These are phyloP conservation scores for Aureobasidium subglaciale DNA, from an alignment of 2,329 filamentous ascomycete species.

Conservation along the genomic window DNA sequence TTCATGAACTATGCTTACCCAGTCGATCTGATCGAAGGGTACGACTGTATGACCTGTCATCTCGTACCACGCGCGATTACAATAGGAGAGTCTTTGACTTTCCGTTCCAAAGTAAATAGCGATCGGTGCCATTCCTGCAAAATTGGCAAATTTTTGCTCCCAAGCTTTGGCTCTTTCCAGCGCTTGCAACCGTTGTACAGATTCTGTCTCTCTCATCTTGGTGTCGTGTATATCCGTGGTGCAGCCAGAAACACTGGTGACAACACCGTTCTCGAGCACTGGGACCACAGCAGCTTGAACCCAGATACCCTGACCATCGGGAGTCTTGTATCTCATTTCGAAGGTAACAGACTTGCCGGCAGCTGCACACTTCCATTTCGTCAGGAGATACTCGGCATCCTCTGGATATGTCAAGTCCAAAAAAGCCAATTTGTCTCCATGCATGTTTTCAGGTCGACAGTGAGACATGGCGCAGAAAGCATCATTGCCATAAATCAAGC, in stretches of 20 bases:
- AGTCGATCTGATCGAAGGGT: slow-evolving; percentile 34
- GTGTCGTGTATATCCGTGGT: slow-evolving; percentile 22
- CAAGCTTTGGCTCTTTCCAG: slow-evolving; percentile 35
- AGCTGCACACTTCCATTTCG: slow-evolving; percentile 15
- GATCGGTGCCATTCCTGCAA: slow-evolving; percentile 30
- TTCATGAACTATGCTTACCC: slow-evolving; percentile 35
- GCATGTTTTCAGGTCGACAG: not conserved
- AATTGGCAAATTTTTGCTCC: slow-evolving; percentile 23
- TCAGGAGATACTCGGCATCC: not conserved
- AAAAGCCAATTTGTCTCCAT: not conserved
- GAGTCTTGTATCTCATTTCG: slow-evolving; percentile 20
- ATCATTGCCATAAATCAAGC: slow-evolving; percentile 14
- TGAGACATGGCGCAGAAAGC: slow-evolving; percentile 10
- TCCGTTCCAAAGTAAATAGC: slow-evolving; percentile 24
- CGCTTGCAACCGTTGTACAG: slow-evolving; percentile 33
- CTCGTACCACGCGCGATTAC: slow-evolving; percentile 42
- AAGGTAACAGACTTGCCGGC: slow-evolving; percentile 18
- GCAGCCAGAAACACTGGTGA: slow-evolving; percentile 21
- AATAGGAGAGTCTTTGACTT: slow-evolving; percentile 20
- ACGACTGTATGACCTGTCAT: slow-evolving; percentile 40
- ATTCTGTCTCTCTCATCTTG: slow-evolving; percentile 27
- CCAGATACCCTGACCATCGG: slow-evolving; percentile 15
- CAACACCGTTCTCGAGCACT: slow-evolving; percentile 17
- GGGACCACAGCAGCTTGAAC: slow-evolving; percentile 21
- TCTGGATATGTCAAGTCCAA: not conserved